Conservation (phyloP, 1,284 basidiomycete genomes). For the Macrocybe sp. region DNA sequence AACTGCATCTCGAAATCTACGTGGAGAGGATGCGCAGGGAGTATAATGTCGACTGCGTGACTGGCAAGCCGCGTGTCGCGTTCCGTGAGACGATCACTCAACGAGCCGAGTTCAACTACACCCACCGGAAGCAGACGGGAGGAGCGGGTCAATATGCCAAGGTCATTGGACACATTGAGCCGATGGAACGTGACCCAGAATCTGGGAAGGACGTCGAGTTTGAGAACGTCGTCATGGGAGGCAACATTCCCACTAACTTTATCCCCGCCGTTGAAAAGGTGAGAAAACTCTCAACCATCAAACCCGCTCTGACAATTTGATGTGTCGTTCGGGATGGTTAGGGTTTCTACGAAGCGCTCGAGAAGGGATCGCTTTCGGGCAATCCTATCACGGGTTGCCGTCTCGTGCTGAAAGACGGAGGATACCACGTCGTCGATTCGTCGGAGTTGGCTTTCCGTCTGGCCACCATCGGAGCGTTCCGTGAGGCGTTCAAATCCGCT, state of each 20-base stretch:
- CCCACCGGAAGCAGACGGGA: constrained; percentile 98
- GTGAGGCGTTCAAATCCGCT: constrained; percentile 82
- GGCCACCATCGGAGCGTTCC: constrained; percentile 89
- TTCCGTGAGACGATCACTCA: constrained; percentile 94
- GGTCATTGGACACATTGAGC: constrained; percentile 90
- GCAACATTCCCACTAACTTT: constrained; percentile 87
- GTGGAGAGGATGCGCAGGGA: constrained; percentile 99
- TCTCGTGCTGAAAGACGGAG: constrained; percentile 91
- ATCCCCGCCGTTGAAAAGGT: constrained; percentile 97
- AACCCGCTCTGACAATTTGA: background rate
- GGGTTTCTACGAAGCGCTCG: constrained; percentile 95
- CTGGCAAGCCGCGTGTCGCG: constrained; percentile 95
- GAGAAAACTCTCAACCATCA: constrained; percentile 8
- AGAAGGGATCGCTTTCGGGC: constrained; percentile 89
- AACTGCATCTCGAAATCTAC: constrained; percentile 98
- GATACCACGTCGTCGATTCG: constrained; percentile 94
- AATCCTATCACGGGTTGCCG: constrained; percentile 86
- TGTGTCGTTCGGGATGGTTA: constrained; percentile 22
- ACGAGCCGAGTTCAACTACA: constrained; percentile 82
- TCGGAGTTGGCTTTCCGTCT: constrained; percentile 95
- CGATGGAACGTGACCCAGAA: constrained; percentile 72
- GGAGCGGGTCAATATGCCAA: constrained; percentile 97
- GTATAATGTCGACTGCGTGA: constrained; percentile 92
- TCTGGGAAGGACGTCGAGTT: constrained; percentile 87
- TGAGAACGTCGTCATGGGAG: constrained; percentile 88